Base-by-base conservation (phyloP, 768 basidiomycete genomes). In the Sarcomyxa edulis region DNA sequence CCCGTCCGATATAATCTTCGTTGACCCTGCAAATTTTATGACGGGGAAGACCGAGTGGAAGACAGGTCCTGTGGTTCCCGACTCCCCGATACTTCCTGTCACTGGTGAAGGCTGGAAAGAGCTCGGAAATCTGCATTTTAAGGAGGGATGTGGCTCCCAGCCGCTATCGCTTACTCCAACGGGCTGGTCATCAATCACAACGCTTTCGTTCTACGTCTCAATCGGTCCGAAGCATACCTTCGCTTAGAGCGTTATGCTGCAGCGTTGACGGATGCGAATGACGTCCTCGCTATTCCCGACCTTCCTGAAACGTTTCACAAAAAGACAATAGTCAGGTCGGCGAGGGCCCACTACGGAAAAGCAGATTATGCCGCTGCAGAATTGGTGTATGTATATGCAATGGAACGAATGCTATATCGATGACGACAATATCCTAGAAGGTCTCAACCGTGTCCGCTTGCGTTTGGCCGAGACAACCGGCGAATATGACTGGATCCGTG, bases 51-150 rank as follows among this genome's bases (percentile, higher is more conserved):
- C 16, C 34, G 3, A 23, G 7, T 35, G 34, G 34, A 23, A 14
- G 11, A 11, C 34, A 7, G 34, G 26, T 23, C 21, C 26, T n/a
- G 26, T 7, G n/a, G 21, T 20, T 6, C 10, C 22, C 7, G 11
- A 22, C n/a, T 23, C 11, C 34, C 18, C 21, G n/a, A 21, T 12
- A 35, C 12, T 7, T 12, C 11, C 34, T 6, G 26, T 20, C 34
- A 6, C 34, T 23, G 34, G 26, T 19, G n/a, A 24, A 6, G 21
- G 26, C 34, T 18, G 9, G 19, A 20, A 20, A 20, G 22, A 4
- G 10, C 6, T 35, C 21, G 34, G 34, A 21, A 35, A 35, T 20
- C 34, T 23, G 20, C 34, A 35, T 35, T 35, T 35, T 20, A 35
- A 35, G 16, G 20, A 20, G 10, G 20, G 34, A 7, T 24, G 21